Evolutionary conservation across 2,329 filamentous ascomycete species (phyloP).

Genomic region (Aureobasidium zeae): DNA sequence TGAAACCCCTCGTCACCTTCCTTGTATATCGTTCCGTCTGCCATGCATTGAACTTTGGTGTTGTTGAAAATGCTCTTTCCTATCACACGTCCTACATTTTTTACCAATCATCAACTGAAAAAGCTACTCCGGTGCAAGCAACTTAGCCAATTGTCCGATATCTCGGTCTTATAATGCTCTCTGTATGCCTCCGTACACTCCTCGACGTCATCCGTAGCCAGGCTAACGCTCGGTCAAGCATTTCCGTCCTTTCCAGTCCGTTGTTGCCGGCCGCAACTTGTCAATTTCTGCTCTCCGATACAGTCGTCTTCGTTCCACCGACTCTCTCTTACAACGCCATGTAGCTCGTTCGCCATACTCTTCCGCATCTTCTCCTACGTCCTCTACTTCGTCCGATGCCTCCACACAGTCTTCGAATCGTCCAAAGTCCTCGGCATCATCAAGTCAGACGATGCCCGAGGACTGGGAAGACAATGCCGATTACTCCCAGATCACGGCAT

Average conservation of each 20-base stretch:
- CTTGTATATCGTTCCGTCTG: not conserved
- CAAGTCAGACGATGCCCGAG: constrained; percentile 32
- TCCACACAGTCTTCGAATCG: constrained; percentile 5
- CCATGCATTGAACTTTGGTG: not conserved
- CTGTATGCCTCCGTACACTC: not conserved
- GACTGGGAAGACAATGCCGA: constrained; percentile 72
- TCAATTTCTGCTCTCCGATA: not conserved
- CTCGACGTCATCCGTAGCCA: too few relatives aligned
- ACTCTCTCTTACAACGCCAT: not conserved
- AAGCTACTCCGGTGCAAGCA: not conserved
- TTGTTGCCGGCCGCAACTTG: not conserved
- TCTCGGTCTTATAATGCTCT: constrained; percentile 6
- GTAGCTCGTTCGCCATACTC: constrained; percentile 7
- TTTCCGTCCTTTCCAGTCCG: not conserved
- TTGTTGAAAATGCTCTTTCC: not conserved
- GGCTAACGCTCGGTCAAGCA: not conserved
- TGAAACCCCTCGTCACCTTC: not conserved
- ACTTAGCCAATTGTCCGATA: not conserved
- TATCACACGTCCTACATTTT: not conserved
- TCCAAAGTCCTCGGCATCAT: constrained; percentile 5
- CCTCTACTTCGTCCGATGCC: constrained; percentile 9
- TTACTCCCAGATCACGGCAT: constrained; percentile 56
- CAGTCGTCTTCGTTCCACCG: not conserved
- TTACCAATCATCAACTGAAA: not conserved
- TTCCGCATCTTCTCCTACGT: not conserved